Base-by-base conservation (phyloP, 2,329 filamentous ascomycete genomes). In the Alternaria brassicae region DNA sequence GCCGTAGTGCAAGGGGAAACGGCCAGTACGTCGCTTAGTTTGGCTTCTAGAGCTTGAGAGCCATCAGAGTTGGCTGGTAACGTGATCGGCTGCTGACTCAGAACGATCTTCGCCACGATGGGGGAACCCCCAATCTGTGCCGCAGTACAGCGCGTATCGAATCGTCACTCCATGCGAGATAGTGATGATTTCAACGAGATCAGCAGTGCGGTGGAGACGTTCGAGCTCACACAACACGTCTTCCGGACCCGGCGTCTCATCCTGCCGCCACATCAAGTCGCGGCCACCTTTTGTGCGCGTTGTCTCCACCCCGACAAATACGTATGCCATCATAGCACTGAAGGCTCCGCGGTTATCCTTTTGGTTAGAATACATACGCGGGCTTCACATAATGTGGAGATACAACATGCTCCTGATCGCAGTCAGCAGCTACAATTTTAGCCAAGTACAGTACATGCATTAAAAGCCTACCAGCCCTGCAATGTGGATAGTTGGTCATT, bases 71-170 rank as follows among this genome's bases (percentile, higher is more conserved):
- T 27, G 30, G 51, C 19, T 41, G n/a, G 48, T 25, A 30, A 55
- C 10, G 3, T n/a, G 37, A 49, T 49, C 23, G 17, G 28, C 47
- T 37, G 12, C 34, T 28, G 10, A 27, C n/a, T 21, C 37, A 45
- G 28, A 54, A 36, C 42, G 34, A 47, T 51, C 37, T 51, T 40
- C 28, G 32, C 37, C 27, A 45, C 58, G 40, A 58, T 49, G 13
- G 37, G 21, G 9, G 21, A n/a, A 27, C 25, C n/a, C 50, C 12
- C 23, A 53, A 39, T 27, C 45, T 21, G 50, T 54, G 55, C 58
- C 58, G 39, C 58, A 54, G 13, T 47, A 34, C 32, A 27, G 39
- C 39, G 47, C 28, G 27, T 27, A 49, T 52, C 34, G 50, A 17
- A n/a, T 19, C 25, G 44, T 40, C 6, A 10, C n/a, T 32, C 32